Evolutionary conservation across 495 filamentous ascomycete species (phyloP).

Genomic region (Hypoxylon fragiforme): DNA sequence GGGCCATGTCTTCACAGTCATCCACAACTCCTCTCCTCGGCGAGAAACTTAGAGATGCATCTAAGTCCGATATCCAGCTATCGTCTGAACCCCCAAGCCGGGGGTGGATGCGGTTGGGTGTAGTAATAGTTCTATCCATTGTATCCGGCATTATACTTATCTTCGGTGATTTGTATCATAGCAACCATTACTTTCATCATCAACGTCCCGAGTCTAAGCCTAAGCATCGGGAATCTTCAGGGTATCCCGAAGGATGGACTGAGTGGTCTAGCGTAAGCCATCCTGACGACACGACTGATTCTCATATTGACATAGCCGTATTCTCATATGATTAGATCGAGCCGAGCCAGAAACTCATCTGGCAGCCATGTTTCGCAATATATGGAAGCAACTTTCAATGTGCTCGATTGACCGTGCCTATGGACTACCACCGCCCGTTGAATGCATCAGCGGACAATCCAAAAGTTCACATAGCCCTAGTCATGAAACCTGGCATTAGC

Average conservation of each 20-base stretch:
- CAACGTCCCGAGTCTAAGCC: neutral
- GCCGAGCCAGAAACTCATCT: constrained; percentile 48
- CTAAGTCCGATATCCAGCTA: neutral
- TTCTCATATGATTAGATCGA: constrained; percentile 41
- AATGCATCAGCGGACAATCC: constrained; percentile 41
- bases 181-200: constrained; percentile 2
- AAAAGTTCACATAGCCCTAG: constrained; percentile 55
- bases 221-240: too few relatives aligned
- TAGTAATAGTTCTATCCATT: constrained; percentile 2
- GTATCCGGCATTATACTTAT: constrained; percentile 9
- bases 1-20: neutral
- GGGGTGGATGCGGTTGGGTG: constrained; percentile 10
- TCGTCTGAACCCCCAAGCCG: constrained; percentile 1
- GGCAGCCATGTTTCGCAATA: constrained; percentile 41
- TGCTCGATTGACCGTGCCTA: constrained; percentile 59
- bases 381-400: constrained; percentile 48
- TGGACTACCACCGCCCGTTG: constrained; percentile 54
- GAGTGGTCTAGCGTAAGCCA: constrained; percentile 35
- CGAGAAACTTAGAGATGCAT: constrained; percentile 8
- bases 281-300: neutral
- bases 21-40: constrained; percentile 5
- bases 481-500: constrained; percentile 54
- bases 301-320: constrained; percentile 11
- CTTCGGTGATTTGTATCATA: constrained; percentile 7
- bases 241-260: constrained; percentile 30